Evolutionary conservation across 495 filamentous ascomycete genomes (phyloP).

Genomic region (Talaromyces wortmannii): DNA sequence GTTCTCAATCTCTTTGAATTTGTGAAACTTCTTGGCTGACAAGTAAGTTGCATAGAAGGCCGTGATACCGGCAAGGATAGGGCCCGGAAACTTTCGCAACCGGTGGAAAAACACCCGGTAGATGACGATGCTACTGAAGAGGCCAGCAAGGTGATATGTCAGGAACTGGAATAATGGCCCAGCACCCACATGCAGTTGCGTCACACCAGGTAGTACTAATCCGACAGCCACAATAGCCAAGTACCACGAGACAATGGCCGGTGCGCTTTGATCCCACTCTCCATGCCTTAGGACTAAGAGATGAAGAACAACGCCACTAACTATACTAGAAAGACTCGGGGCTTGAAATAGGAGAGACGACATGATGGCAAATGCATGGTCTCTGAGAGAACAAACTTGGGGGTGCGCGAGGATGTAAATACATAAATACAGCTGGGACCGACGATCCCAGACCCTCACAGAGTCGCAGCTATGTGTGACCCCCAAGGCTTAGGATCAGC

Average conservation of each 20-base stretch:
- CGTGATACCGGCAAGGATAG: constrained; percentile 28
- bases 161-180: neutral
- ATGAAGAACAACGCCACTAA: neutral
- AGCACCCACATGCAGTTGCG: neutral
- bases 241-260: neutral
- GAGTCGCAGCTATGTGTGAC: no score
- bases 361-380: neutral
- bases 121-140: constrained; percentile 36
- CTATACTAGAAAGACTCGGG: neutral
- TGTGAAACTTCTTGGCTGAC: constrained; percentile 21
- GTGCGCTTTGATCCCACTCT: constrained; percentile 3
- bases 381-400: neutral
- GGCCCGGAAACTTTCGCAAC: constrained; percentile 37
- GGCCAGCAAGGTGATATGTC: constrained; percentile 16
- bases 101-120: constrained; percentile 41
- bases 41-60: constrained; percentile 29
- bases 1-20: constrained; percentile 22
- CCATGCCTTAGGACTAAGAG: constrained; percentile 1
- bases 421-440: neutral
- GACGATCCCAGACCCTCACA: no score
- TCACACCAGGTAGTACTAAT: neutral
- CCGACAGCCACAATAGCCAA: neutral
- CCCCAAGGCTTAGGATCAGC: no score
- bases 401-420: neutral
- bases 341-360: neutral